These are phyloP conservation scores for Suillus lakei DNA, from an alignment of 768 basidiomycete species.

Conservation along the genomic window DNA sequence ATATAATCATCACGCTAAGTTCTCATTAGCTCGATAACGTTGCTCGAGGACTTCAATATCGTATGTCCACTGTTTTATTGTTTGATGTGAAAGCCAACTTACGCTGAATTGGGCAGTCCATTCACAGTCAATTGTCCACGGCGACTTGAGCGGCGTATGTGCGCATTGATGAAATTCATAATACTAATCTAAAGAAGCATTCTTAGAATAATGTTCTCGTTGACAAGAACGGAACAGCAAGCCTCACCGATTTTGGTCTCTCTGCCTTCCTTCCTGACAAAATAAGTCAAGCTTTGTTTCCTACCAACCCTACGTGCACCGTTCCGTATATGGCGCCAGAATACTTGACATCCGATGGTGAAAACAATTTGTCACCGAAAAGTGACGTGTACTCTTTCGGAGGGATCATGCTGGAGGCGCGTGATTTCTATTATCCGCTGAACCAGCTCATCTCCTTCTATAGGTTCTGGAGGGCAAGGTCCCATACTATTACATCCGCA, in stretches of 20 bases:
- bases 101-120: slow-evolving; percentile 21
- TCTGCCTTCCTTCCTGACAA: slow-evolving; percentile 16
- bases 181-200: not conserved
- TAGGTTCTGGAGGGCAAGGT: not conserved
- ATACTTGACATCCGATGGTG: not conserved
- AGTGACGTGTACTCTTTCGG: slow-evolving; percentile 17
- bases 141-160: slow-evolving; percentile 35
- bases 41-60: not conserved
- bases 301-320: slow-evolving; percentile 23
- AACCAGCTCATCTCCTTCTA: not conserved
- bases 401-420: slow-evolving; percentile 34
- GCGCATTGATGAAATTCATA: not conserved
- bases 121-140: slow-evolving; percentile 26
- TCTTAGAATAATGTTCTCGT: slow-evolving; percentile 13
- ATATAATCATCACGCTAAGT: no score
- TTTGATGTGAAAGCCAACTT: not conserved
- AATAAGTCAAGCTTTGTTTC: not conserved
- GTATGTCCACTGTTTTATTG: slow-evolving; percentile 10
- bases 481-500: not conserved
- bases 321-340: slow-evolving; percentile 9
- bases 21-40: not conserved
- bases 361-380: not conserved
- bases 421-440: not conserved
- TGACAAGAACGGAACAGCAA: slow-evolving; percentile 17
- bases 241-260: slow-evolving; percentile 10